A percentile compares a stretch with the other conserved stretches of the same genome.
phyloP scores from a whole-genome alignment of 176 grass and related monocot genomes.

The Rhipidocladum racemiflorum region DNA sequence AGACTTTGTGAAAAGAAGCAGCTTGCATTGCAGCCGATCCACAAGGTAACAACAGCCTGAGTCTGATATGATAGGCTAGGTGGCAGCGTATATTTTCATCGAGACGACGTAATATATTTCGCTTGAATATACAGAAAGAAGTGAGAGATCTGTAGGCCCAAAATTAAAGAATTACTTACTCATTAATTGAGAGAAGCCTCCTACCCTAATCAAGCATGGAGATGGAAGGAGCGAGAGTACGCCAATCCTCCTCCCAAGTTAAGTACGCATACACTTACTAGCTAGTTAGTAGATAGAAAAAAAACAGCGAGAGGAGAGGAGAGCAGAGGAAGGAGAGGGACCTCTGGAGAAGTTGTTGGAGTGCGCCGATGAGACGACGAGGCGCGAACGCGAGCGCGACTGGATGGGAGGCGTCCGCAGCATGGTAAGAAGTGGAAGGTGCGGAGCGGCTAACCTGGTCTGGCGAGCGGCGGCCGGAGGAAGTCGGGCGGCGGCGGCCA shows the following conservation, averaged over 20 bases:
- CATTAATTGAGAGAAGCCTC: too few relatives aligned
- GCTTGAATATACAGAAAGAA: not conserved
- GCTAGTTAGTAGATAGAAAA: not conserved
- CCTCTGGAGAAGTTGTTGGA: slow-evolving; percentile 66
- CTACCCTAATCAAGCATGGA: not conserved
- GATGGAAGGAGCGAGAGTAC: not conserved
- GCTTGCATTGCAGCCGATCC: too few relatives aligned
- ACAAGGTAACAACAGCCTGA: not conserved
- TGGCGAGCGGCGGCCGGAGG: slow-evolving; percentile 7
- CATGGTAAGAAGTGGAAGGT: not conserved
- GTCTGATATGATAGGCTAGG: too few relatives aligned
- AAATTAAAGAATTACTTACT: not conserved
- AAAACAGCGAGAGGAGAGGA: too few relatives aligned
- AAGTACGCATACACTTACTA: not conserved
- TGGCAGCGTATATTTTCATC: too few relatives aligned
- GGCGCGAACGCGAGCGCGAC: not conserved
- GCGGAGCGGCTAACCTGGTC: not conserved
- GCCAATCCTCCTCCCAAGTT: not conserved
- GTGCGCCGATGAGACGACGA: slow-evolving; percentile 47
- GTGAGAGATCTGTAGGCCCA: not conserved
- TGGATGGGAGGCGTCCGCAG: not conserved
- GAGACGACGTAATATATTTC: not conserved
- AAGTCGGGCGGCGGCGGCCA: slow-evolving; percentile 3
- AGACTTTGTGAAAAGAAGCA: too few relatives aligned
- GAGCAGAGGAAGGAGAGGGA: not conserved